These are phyloP conservation scores for Hura crepitans DNA, from an alignment of 441 rosid species.

Conservation along the genomic window DNA sequence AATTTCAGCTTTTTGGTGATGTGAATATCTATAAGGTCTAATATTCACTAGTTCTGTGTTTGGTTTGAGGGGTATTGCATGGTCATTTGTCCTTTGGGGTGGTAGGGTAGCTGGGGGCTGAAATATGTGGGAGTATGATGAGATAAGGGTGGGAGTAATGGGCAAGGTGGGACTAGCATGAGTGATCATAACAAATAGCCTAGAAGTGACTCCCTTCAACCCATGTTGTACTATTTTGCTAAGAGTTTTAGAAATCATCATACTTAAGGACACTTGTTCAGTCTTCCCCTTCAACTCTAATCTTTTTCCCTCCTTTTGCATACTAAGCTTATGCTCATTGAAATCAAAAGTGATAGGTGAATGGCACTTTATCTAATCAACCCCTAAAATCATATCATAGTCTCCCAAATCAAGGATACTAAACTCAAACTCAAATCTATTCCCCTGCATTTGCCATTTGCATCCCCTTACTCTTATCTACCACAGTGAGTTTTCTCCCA, in stretches of 20 bases:
- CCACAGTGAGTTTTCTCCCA: not conserved
- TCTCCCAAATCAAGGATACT: not conserved
- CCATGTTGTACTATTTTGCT: not conserved
- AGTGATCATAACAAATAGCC: not conserved
- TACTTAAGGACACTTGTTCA: not conserved
- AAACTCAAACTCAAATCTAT: not conserved
- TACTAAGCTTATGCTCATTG: no score
- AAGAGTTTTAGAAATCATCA: not conserved
- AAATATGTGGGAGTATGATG: not conserved
- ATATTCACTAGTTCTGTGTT: not conserved
- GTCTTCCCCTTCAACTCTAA: not conserved
- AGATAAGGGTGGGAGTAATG: not conserved
- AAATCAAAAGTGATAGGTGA: not conserved
- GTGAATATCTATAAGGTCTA: not conserved
- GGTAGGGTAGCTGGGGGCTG: not conserved
- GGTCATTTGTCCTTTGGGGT: not conserved
- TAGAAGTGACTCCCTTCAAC: not conserved
- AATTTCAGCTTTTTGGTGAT: not conserved
- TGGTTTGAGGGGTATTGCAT: not conserved
- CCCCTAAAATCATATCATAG: not conserved
- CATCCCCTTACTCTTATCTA: not conserved
- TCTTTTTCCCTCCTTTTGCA: not conserved
- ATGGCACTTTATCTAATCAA: not conserved
- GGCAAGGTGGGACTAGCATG: not conserved
- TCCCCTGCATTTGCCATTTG: not conserved